These are phyloP conservation scores for Boletales sp. DNA, from an alignment of 768 basidiomycete species.

Conservation along the genomic window DNA sequence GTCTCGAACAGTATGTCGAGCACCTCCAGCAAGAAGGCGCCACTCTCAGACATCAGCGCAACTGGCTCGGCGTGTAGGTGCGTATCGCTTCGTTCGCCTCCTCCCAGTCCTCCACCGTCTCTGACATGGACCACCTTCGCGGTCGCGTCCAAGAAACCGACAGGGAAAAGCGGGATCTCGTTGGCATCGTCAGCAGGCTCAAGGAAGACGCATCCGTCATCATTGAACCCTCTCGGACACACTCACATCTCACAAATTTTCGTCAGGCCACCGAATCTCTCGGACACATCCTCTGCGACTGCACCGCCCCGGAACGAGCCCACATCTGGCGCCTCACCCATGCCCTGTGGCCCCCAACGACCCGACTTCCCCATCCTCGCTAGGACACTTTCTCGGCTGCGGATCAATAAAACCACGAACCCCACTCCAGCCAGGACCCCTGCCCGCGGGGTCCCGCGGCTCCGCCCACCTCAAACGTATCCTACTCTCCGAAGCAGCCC, in stretches of 20 bases:
- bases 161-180: constrained; percentile 86
- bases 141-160: constrained; percentile 71
- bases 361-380: too few relatives aligned
- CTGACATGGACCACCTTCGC: constrained; percentile 56
- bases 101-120: constrained; percentile 60
- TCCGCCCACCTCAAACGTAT: too few relatives aligned
- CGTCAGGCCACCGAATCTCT: constrained; percentile 67
- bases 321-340: too few relatives aligned
- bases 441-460: too few relatives aligned
- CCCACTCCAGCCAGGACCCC: too few relatives aligned
- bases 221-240: background rate
- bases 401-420: too few relatives aligned
- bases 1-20: constrained; percentile 53
- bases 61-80: constrained; percentile 60
- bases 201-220: constrained; percentile 50
- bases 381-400: too few relatives aligned
- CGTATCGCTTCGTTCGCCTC: constrained; percentile 55
- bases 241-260: constrained; percentile 47
- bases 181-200: too few relatives aligned
- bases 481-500: too few relatives aligned
- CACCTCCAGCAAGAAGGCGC: constrained; percentile 52
- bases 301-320: too few relatives aligned
- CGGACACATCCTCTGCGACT: constrained; percentile 66
- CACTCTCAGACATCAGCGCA: constrained; percentile 57
- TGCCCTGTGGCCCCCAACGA: too few relatives aligned